Conservation (phyloP, 2,329 filamentous ascomycete genomes). For the Penicillium fuscoglaucum region DNA sequence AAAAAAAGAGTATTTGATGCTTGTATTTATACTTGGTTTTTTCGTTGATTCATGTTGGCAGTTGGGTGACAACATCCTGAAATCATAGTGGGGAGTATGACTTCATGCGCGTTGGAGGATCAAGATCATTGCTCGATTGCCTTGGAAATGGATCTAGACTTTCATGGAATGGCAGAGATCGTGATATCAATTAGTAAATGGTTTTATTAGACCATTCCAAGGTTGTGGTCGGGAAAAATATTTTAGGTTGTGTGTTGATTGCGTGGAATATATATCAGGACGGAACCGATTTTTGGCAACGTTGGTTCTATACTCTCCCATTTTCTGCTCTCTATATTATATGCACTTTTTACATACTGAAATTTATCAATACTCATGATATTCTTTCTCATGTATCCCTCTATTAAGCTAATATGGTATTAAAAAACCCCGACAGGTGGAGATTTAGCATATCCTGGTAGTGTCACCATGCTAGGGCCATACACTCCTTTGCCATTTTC, state of each 20-base stretch:
- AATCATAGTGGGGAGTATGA: conserved; percentile 35
- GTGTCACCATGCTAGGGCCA: not conserved
- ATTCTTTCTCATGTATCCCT: not conserved
- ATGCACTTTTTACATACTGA: too few relatives aligned
- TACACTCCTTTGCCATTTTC: not conserved
- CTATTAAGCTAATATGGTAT: not conserved
- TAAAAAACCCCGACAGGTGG: not conserved
- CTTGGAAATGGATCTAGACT: not conserved
- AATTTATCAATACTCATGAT: not conserved
- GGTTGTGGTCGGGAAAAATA: not conserved
- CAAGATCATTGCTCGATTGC: conserved; percentile 1
- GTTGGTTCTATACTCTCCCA: not conserved
- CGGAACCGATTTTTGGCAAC: not conserved
- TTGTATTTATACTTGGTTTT: conserved; percentile 3
- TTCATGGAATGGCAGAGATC: not conserved
- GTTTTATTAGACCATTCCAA: too few relatives aligned
- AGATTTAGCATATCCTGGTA: not conserved
- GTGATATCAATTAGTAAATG: not conserved
- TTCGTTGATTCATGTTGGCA: not conserved
- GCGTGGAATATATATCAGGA: not conserved
- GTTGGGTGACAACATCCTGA: conserved; percentile 34
- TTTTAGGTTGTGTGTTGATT: not conserved
- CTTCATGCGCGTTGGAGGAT: conserved; percentile 23
- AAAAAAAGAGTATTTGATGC: not conserved
- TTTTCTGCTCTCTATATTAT: not conserved